These are phyloP conservation scores for Golovinomyces cichoracearum DNA, from an alignment of 2,329 filamentous ascomycete genomes.

Conservation along the genomic window DNA sequence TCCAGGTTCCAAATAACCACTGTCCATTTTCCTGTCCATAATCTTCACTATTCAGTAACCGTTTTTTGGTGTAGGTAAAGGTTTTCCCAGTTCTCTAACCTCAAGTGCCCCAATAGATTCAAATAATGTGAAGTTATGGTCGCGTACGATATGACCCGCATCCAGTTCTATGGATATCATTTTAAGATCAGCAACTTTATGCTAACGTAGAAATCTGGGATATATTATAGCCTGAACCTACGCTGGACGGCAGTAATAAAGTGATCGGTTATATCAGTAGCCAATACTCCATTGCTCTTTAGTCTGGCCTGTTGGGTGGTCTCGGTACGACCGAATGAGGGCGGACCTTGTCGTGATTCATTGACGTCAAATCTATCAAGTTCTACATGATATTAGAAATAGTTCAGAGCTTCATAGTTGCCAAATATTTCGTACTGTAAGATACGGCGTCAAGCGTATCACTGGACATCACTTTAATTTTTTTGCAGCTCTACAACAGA, in stretches of 20 bases:
- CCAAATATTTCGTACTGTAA: no score
- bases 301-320: no score
- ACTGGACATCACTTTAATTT: no score
- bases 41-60: conserved; percentile 31
- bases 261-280: conserved; percentile 30
- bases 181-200: conserved; percentile 9
- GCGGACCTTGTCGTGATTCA: no score
- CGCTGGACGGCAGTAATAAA: conserved; percentile 28
- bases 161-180: conserved; percentile 30
- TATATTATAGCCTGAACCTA: conserved; percentile 15
- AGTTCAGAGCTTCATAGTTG: no score
- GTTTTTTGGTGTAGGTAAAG: not conserved
- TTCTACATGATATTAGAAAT: no score
- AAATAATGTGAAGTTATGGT: conserved; percentile 81
- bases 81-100: conserved; percentile 31
- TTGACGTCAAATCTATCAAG: no score
- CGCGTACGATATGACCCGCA: conserved; percentile 69
- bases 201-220: no score
- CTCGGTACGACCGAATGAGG: no score
- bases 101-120: conserved; percentile 76
- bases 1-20: conserved; percentile 51
- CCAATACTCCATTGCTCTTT: conserved; percentile 23
- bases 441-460: no score
- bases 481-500: no score
- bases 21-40: conserved; percentile 98